These are phyloP conservation scores for Trametes versicolor DNA, from an alignment of 1,284 basidiomycete genomes.

Conservation along the genomic window DNA sequence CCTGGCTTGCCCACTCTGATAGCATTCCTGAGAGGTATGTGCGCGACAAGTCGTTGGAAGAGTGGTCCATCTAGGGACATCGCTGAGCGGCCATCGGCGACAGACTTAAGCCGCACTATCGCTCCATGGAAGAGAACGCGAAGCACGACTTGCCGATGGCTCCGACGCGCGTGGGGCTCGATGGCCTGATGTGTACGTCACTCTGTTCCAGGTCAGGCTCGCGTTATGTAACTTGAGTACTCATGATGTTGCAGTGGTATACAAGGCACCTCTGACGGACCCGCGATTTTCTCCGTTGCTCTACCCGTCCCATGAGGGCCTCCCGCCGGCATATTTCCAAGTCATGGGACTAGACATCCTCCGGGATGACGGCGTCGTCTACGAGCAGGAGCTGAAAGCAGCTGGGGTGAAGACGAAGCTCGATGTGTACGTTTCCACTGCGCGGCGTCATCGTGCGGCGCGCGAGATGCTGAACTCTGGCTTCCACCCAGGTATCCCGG, in stretches of 20 bases:
- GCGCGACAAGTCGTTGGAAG: background rate
- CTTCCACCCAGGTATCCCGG: conserved; percentile 24
- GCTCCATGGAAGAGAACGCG: conserved; percentile 36
- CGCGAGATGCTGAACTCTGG: background rate
- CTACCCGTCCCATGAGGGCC: conserved; percentile 26
- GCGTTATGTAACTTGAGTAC: background rate
- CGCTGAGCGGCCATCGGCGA: background rate
- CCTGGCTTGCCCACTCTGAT: background rate
- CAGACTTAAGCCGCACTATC: conserved; percentile 34
- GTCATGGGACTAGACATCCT: conserved; percentile 23
- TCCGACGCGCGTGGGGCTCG: background rate
- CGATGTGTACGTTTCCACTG: conserved; percentile 28
- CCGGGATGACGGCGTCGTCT: conserved; percentile 38
- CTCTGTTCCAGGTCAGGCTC: background rate
- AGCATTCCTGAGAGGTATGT: conserved; percentile 28
- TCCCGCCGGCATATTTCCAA: conserved; percentile 38
- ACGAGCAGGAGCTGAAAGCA: conserved; percentile 37
- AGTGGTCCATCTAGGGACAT: no score
- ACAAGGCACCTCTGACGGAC: conserved; percentile 21
- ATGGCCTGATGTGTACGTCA: background rate
- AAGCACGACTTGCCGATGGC: conserved; percentile 23
- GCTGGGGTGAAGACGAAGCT: conserved; percentile 34
- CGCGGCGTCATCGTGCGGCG: background rate
- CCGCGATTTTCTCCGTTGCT: conserved; percentile 32
- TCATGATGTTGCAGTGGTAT: background rate